Conservation (phyloP, 345 rosid genomes). For the Microcos paniculata region DNA sequence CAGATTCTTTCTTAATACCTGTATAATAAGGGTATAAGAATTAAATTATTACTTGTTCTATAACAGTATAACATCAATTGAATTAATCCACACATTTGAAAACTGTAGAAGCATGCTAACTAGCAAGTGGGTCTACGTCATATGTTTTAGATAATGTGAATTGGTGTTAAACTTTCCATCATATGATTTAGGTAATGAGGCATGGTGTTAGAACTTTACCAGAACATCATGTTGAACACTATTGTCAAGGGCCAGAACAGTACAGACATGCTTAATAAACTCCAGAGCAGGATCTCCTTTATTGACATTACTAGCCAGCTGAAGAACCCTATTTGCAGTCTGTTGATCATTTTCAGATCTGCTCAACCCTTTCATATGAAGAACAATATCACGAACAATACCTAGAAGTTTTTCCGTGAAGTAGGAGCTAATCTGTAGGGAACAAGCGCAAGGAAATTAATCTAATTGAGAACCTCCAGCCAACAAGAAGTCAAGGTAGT, state of each 20-base stretch:
- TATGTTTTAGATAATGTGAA: neutral
- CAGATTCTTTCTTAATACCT: constrained; percentile 84
- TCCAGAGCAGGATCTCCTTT: constrained; percentile 70
- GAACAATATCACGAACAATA: constrained; percentile 58
- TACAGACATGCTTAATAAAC: constrained; percentile 74
- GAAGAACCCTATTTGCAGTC: constrained; percentile 24
- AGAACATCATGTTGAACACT: constrained; percentile 82
- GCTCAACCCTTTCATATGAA: constrained; percentile 51
- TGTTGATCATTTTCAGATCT: constrained; percentile 34
- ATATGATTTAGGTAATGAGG: neutral
- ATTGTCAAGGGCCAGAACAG: constrained; percentile 83
- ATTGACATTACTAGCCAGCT: constrained; percentile 26
- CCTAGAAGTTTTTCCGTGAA: constrained; percentile 69
- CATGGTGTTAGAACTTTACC: constrained; percentile 40
- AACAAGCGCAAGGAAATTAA: constrained; percentile 4
- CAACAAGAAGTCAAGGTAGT: constrained; percentile 14
- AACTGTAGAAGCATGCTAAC: neutral
- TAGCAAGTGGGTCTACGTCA: neutral
- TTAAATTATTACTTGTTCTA: neutral
- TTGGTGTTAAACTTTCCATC: constrained; percentile 9
- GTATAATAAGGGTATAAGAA: constrained; percentile 18
- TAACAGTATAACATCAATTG: neutral
- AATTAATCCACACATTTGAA: neutral
- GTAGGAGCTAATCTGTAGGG: constrained; percentile 61
- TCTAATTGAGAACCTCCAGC: neutral